These are phyloP conservation scores for Tilletiaria anomala DNA, from an alignment of 1,284 basidiomycete genomes.

Conservation along the genomic window DNA sequence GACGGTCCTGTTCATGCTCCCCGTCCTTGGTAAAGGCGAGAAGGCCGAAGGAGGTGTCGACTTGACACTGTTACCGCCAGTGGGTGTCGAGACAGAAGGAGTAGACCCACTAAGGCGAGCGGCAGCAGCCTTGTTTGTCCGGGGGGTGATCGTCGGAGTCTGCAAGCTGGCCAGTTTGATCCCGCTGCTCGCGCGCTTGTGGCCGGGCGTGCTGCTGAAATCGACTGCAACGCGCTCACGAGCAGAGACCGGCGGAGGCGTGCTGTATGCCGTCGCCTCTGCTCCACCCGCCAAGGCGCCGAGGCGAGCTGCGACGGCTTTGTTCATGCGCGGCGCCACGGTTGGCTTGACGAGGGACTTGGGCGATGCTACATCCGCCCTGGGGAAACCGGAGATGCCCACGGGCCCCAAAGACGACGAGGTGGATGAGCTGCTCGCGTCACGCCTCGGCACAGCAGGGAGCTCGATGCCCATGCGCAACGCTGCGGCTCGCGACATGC, in stretches of 20 bases:
- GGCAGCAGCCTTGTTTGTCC: slow-evolving; percentile 2
- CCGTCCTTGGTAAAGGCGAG: too few species aligned
- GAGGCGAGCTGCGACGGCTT: background rate
- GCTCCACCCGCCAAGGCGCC: background rate
- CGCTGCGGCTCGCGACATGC: slow-evolving; percentile 60
- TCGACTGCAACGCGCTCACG: slow-evolving; percentile 1
- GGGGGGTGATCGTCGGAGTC: slow-evolving; percentile 1
- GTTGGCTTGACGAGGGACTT: slow-evolving; percentile 4
- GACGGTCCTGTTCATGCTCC: too few species aligned
- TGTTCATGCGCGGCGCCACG: slow-evolving; percentile 12
- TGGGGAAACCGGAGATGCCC: slow-evolving; percentile 16
- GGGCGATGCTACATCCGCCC: slow-evolving; percentile 3
- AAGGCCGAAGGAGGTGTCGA: too few species aligned
- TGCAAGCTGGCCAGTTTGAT: background rate
- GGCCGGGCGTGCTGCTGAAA: slow-evolving; percentile 5
- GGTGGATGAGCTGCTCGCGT: too few species aligned
- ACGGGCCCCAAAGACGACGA: slow-evolving; percentile 4
- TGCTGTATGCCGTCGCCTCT: background rate
- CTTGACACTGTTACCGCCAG: too few species aligned
- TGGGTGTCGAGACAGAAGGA: too few species aligned
- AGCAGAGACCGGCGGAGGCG: background rate
- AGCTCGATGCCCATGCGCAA: slow-evolving; percentile 46
- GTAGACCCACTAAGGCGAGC: too few species aligned
- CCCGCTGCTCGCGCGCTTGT: background rate
- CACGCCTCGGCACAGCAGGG: slow-evolving; percentile 6